Evolutionary conservation across 371 early-diverging fungal species (phyloP), one percentile per base, ranked within the genome.

Genomic region (Rhizomucor pusillus): DNA sequence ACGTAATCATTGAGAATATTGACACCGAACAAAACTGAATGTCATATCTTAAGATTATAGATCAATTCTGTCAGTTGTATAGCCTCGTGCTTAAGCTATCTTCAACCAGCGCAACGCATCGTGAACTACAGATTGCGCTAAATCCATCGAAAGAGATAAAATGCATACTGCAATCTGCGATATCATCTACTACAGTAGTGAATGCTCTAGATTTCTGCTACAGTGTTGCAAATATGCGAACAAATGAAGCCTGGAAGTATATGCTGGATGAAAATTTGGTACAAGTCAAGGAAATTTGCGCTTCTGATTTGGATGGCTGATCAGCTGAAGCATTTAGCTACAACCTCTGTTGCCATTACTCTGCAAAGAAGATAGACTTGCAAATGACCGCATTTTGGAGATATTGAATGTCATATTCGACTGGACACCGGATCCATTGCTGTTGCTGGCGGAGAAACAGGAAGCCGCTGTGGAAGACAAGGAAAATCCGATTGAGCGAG

Each of bases 181-280:
- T 12, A 5, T 14, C 14, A 16, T 19, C 19, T 3, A 3, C 41
- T 5, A 19, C 63, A 33, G 18, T 63, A 5, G 33, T 71, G 50
- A 48, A 67, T 16, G 63, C 68, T 6, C 47, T 74, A 23, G 77
- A 77, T 22, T 72, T 77, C 43, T 69, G 66, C 43, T 74, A 70
- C 69, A 41, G 25, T 0, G 44, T 71, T 23, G 66, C 67, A 3
- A 59, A 62, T 36, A 24, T 59, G 3, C 44, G 49, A 11, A 46
- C 53, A 14, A 7, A 20, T 3, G 39, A 44, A 29, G 47, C 60
- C 5, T 39, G 61, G 1, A 40, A 54, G 3, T 75, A 62, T 39
- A 41, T 75, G n/a, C 35, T 43, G 23, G 29, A 57, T 18, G 65
- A 57, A 37, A 36, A 50, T 19, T 36, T 71, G 56, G 74, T 66